Percentiles rank a stretch among this genome's conserved stretches.
phyloP scores from a whole-genome alignment of 768 basidiomycete species.

The Cyathus striatus region DNA sequence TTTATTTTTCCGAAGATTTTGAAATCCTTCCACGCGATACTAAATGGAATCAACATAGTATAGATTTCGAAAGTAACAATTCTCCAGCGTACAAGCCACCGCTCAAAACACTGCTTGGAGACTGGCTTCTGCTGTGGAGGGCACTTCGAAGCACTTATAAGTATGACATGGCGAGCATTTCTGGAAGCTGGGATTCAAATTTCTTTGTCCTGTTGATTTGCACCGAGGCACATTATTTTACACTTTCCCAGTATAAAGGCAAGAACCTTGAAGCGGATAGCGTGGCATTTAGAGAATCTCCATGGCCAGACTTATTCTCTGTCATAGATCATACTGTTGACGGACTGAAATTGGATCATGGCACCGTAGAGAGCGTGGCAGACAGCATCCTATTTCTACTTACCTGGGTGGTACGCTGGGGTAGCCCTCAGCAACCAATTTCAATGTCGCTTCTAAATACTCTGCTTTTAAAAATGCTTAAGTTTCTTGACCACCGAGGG shows the following conservation, averaged over 20 bases:
- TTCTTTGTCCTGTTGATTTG: background rate
- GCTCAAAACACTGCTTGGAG: background rate
- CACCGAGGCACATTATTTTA: background rate
- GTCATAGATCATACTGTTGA: no score
- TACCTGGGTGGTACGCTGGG: background rate
- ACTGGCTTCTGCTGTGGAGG: background rate
- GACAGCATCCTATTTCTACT: no score
- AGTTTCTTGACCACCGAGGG: background rate
- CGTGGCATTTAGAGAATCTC: no score
- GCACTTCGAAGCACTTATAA: background rate
- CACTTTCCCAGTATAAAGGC: no score
- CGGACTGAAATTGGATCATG: no score
- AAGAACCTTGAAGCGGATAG: no score
- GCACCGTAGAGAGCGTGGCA: no score
- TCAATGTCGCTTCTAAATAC: background rate
- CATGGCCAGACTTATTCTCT: no score
- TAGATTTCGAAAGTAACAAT: no score
- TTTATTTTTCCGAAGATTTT: background rate
- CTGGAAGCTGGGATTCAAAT: background rate
- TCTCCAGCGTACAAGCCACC: no score
- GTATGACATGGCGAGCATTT: background rate
- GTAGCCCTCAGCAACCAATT: background rate
- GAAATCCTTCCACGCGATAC: background rate
- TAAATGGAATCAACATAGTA: background rate
- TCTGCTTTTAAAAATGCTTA: background rate